Evolutionary conservation across 768 basidiomycete genomes (phyloP), one percentile per base, ranked within the genome.

Genomic region (Phylloporus sp.): DNA sequence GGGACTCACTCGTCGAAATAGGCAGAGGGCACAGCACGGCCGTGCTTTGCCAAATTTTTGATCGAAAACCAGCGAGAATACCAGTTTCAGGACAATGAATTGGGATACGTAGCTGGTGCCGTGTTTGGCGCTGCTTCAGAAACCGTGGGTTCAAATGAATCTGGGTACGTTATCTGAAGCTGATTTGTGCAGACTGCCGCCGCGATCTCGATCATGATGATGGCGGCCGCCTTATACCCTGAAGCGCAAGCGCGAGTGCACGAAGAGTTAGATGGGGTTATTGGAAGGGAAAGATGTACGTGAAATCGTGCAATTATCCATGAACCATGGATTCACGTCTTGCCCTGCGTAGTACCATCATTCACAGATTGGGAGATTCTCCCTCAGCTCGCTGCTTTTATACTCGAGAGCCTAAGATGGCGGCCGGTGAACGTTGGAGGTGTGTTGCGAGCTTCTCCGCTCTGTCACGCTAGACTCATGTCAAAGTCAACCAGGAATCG

Each of bases 111-210:
- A 1, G 35, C 37, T 14, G 50, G 50, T 26, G 26, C 32, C 18
- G 43, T 52, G 50, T 52, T 51, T 31, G 48, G 48, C 3, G 50
- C 48, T 0, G 50, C 48, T n/a, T 27, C 50, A 34, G 50, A 51
- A 28, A 51, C 50, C 17, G 50, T 50, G 10, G 15, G 39, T 21
- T 32, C 4, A 14, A 26, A 11, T 6, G 18, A n/a, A 32, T 11
- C 8, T 17, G 22, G 7, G 4, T 40, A 18, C 8, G 21, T 14
- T 27, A 5, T 38, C 23, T 8, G 21, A 17, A 18, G n/a, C 20
- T 29, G n/a, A 28, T 21, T 11, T 20, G 14, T 23, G n/a, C 27
- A 52, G 50, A 52, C 50, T 11, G 50, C 50, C 6, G 42, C 48
- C 5, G 32, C 50, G n/a, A 43, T 52, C 10, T 43, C 42, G 5